Evolutionary conservation across 345 rosid species (phyloP).

Genomic region (Bruguiera parviflora): DNA sequence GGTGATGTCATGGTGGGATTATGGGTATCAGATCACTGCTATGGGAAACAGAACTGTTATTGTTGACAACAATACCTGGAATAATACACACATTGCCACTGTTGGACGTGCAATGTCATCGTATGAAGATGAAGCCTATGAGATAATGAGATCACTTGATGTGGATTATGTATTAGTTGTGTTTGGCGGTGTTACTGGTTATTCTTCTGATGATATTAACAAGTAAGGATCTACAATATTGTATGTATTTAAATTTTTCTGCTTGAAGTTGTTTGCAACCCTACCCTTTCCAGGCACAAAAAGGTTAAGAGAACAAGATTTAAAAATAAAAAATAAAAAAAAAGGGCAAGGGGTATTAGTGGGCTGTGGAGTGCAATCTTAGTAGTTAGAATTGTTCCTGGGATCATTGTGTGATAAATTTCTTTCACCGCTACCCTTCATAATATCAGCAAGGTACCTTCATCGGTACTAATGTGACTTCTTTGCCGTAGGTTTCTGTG

Average conservation of each 20-base stretch:
- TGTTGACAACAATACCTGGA: constrained; percentile 99
- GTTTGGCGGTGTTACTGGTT: constrained; percentile 98
- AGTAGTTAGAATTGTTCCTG: no score
- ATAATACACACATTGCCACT: constrained; percentile 99
- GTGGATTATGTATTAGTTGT: constrained; percentile 95
- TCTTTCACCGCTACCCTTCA: background rate
- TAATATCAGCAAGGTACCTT: background rate
- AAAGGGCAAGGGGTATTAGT: no score
- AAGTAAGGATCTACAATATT: constrained; percentile 51
- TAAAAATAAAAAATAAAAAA: no score
- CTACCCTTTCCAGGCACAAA: no score
- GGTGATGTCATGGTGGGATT: constrained; percentile 99
- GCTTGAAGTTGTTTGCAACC: background rate
- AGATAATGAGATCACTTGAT: constrained; percentile 93
- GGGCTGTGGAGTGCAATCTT: no score
- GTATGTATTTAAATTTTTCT: background rate
- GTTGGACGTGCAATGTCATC: constrained; percentile 99
- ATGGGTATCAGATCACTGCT: constrained; percentile 98
- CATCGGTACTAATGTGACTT: constrained; percentile 11
- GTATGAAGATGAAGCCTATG: constrained; percentile 92
- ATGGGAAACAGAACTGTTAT: constrained; percentile 99
- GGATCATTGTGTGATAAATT: no score
- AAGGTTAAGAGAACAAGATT: no score
- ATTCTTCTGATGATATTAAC: constrained; percentile 99
- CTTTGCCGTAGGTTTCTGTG: constrained; percentile 72